Percentiles rank a stretch among this genome's conserved stretches.
Conservation (phyloP, 129 eudicot genomes). For the Centella asiatica region DNA sequence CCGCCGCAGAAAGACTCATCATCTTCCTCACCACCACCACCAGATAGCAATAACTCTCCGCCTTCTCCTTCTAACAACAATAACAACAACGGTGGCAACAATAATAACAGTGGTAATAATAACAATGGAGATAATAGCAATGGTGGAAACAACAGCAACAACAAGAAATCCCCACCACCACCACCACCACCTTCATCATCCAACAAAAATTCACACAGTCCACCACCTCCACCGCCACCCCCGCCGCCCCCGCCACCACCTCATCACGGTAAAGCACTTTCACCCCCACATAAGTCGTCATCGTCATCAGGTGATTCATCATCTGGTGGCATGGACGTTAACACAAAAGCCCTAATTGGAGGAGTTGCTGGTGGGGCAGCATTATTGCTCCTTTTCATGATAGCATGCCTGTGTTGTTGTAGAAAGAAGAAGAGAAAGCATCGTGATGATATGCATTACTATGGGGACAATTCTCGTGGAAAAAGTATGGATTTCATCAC, state of each 20-base stretch:
- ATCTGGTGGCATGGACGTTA: background rate
- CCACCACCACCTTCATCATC: constrained; percentile 20
- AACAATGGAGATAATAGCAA: background rate
- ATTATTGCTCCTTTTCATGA: constrained; percentile 35
- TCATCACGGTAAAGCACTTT: constrained; percentile 12
- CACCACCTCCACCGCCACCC: constrained; percentile 23
- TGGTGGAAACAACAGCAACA: constrained; percentile 9
- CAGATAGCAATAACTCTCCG: background rate
- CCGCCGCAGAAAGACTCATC: background rate
- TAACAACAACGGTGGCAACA: background rate
- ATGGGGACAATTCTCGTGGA: constrained; percentile 25
- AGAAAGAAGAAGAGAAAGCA: constrained; percentile 32
- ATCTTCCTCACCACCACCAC: constrained; percentile 18
- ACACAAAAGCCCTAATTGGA: constrained; percentile 26
- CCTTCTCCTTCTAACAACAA: constrained; percentile 19
- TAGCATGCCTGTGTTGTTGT: constrained; percentile 30
- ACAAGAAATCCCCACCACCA: constrained; percentile 13
- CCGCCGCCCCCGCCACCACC: constrained; percentile 25
- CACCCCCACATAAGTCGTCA: constrained; percentile 24
- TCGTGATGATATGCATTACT: constrained; percentile 28
- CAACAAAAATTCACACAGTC: constrained; percentile 2
- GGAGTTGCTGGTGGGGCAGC: constrained; percentile 51
- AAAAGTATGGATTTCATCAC: constrained; percentile 1
- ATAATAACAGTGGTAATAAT: background rate
- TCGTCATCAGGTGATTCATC: constrained; percentile 14